Evolutionary conservation across 2,329 filamentous ascomycete genomes (phyloP), one percentile per base, ranked within the genome.

Genomic region (Penicillium sp.): DNA sequence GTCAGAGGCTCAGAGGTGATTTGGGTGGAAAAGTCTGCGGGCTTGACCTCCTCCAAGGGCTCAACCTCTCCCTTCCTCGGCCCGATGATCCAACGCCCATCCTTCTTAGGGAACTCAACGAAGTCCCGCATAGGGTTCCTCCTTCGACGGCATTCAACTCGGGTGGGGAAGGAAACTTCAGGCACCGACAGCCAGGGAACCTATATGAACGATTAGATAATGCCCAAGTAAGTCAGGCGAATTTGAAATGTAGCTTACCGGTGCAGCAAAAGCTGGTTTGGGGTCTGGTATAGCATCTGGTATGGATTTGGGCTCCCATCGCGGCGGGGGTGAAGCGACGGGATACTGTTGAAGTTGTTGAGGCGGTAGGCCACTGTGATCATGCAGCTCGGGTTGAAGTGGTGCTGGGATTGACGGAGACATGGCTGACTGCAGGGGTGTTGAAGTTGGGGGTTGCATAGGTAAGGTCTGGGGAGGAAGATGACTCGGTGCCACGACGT

Each of bases 151-250:
- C 76, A 74, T 14, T 79, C 76, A 49, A 78, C 77, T 67, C 80
- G 78, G 16, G 80, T 71, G 3, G 85, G 85, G 65, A 88, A 87
- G 2, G 79, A 73, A 31, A 73, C 73, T 21, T 82, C 80, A 16
- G 82, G 78, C 27, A 82, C 78, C 13, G 85, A 88, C 33, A 85
- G 78, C 85, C 85, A 88, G 11, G 85, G 85, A 21, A 88, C 73
- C 80, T 83, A 62, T 27, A 57, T 43, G 9, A 42, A 50, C 8
- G 46, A 53, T 70, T 51, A 68, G 60, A 39, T 23, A 21, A 8
- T 13, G 45, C 16, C 27, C 14, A 52, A 50, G 35, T 51, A 25
- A 45, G 39, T 57, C 45, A 26, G 27, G 51, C 44, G 13, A 8
- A 37, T 37, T 39, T 14, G 26, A 10, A 31, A 27, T 31, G 19